Evolutionary conservation across 768 basidiomycete species (phyloP).

Genomic region (Gloeostereum incarnatum): DNA sequence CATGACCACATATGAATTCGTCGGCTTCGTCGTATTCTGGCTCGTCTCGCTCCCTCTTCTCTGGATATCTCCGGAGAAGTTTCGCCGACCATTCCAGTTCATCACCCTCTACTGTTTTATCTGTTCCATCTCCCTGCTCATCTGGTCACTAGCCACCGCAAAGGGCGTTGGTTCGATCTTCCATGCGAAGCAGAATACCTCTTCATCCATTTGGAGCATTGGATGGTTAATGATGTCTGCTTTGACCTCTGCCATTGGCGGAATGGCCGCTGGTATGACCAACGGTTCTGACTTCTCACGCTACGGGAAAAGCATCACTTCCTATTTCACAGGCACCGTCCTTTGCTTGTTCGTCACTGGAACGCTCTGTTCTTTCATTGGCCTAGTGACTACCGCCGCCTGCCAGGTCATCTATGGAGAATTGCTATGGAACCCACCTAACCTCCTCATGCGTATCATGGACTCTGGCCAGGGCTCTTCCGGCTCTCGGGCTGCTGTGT

Average conservation of each 20-base stretch:
- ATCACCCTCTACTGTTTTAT: slow-evolving; percentile 6
- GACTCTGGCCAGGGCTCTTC: slow-evolving; percentile 1
- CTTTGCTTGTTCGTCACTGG: neutral
- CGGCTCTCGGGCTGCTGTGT: slow-evolving; percentile 12
- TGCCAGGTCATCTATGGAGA: slow-evolving; percentile 10
- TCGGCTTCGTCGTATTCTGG: slow-evolving; percentile 9
- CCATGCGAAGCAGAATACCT: neutral
- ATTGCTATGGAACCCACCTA: slow-evolving; percentile 14
- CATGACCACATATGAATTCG: slow-evolving; percentile 6
- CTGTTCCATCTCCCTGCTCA: neutral
- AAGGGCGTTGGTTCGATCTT: neutral
- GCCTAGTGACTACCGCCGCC: slow-evolving; percentile 13
- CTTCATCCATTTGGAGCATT: neutral
- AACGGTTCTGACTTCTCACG: neutral
- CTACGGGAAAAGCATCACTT: neutral
- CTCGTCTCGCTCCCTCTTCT: slow-evolving; percentile 13
- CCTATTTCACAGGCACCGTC: neutral
- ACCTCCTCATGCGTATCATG: slow-evolving; percentile 8
- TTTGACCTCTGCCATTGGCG: neutral
- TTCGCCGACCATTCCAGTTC: slow-evolving; percentile 11
- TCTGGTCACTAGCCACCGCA: neutral
- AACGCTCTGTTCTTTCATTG: slow-evolving; percentile 6
- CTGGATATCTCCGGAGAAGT: slow-evolving; percentile 13
- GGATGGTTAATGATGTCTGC: neutral
- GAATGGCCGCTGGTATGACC: neutral